Evolutionary conservation across 306 rosid species (phyloP), one percentile per base, ranked within the genome.

Genomic region (Vachellia pachyceras): DNA sequence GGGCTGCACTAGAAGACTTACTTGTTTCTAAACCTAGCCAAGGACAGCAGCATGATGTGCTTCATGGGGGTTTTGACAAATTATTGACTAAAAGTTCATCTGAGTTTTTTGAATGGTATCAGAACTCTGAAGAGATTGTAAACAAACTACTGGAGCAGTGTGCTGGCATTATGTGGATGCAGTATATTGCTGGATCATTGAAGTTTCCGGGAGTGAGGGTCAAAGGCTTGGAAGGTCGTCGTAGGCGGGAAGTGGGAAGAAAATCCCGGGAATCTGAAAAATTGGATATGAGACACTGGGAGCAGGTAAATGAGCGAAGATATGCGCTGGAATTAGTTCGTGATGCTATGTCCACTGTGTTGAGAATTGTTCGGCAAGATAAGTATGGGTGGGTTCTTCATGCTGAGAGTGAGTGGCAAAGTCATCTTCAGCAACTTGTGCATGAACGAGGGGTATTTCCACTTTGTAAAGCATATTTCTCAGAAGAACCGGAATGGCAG

Each of bases 321-420:
- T 93, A 92, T 90, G 99, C 99, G 20, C 83, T 96, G 74, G 99
- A 96, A 84, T 84, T 89, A 88, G 94, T 96, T 44, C 98, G 99
- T 72, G 97, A 96, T 82, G 80, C 97, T 73, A 91, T 96, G 98
- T 90, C 99, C 73, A 91, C 99, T 6, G 99, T 90, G 88, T 86
- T 96, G 85, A 94, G 98, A 89, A 97, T 96, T 84, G 97, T 96
- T 68, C 92, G 99, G 86, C 99, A 96, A 79, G 98, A 96, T 84
- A 96, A 96, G 86, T 96, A 96, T 82, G 99, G 99, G 45, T 96
- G 99, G 99, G 91, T 96, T 92, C 91, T 96, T 70, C 99, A 96
- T 87, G 99, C 99, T 65, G 99, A 96, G 92, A 96, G 99, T 64
- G 97, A 91, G 89, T 96, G 99, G 99, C 94, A 92, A 83, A 88